Percentiles rank a stretch among this genome's conserved stretches.
Conservation (phyloP, 352 stramenopile genomes). For the Pythium periplocum region DNA sequence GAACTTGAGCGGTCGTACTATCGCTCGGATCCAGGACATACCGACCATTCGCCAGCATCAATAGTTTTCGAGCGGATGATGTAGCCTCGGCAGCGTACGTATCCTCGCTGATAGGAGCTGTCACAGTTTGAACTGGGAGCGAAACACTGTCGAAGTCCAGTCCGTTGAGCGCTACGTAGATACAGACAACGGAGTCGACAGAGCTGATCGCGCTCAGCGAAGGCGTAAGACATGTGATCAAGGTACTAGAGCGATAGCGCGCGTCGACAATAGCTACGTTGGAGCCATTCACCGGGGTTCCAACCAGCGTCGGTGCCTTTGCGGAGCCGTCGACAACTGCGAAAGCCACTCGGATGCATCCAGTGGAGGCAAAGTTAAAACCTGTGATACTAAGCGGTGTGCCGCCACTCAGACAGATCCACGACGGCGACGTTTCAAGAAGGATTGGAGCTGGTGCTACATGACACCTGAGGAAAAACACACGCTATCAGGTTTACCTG, state of each 20-base stretch:
- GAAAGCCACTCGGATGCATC: slow-evolving; percentile 26
- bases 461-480: slow-evolving; percentile 2
- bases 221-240: slow-evolving; percentile 25
- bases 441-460: slow-evolving; percentile 18
- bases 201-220: slow-evolving; percentile 13
- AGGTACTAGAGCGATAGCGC: slow-evolving; percentile 21
- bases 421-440: slow-evolving; percentile 12
- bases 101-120: too few species aligned
- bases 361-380: slow-evolving; percentile 29
- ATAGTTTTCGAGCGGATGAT: neutral
- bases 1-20: too few species aligned
- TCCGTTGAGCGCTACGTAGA: slow-evolving; percentile 28
- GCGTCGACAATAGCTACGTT: slow-evolving; percentile 24
- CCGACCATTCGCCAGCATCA: slow-evolving; percentile 1
- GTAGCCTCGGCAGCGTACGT: neutral
- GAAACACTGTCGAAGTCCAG: slow-evolving; percentile 39
- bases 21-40: slow-evolving; percentile 11
- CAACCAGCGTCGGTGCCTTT: too few species aligned
- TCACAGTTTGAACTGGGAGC: slow-evolving; percentile 6
- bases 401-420: slow-evolving; percentile 22
- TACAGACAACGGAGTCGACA: slow-evolving; percentile 12
- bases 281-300: slow-evolving; percentile 2
- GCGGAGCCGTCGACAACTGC: slow-evolving; percentile 2
- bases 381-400: slow-evolving; percentile 26
- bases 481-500: too few species aligned